Base-by-base conservation (phyloP, 495 filamentous ascomycete genomes). In the Pyronema domesticum region DNA sequence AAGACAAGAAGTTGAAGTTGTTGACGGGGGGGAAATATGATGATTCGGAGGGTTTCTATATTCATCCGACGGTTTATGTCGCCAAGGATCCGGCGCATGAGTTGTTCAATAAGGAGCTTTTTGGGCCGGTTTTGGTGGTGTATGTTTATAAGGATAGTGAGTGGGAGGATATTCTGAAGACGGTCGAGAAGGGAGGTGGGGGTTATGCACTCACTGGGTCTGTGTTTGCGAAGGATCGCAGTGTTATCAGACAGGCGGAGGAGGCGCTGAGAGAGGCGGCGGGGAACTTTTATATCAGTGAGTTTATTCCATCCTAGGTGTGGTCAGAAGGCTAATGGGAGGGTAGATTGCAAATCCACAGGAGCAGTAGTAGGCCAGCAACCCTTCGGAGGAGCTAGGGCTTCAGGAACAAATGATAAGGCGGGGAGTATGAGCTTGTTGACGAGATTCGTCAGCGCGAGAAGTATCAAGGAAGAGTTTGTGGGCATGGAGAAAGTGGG, bases 391-490 rank as follows among this genome's bases (percentile, higher is more conserved):
- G 87, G 87, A 51, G 80, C 82, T 40, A 75, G 87, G 57, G 85
- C 84, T 8, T 89, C 83, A 60, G 87, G 87, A 11, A 94, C 87
- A 44, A 91, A 91, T 60, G 87, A 94, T 69, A 94, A 94, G 75
- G 86, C 86, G 7, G 87, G 87, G 13, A 87, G 82, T 65, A 73
- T 74, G 55, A 83, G 79, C 64, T 67, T 94, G 51, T 65, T 94
- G 58, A 76, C 74, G 33, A 73, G 87, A 46, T 94, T 93, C 65
- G 85, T 91, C 17, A 88, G 83, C 69, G 70, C 81, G 69, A 74
- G 87, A 58, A 85, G 83, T 42, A 81, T 94, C 62, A 94, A 94
- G 77, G 87, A 94, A 77, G 86, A 94, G 73, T 94, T 88, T 58
- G 68, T 74, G 55, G 73, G 78, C 0, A 80, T 77, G 35, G 72